Percentiles rank a stretch among this genome's conserved stretches.
Conservation (phyloP, 371 early-diverging fungal genomes). For the Furculomyces boomerangus region DNA sequence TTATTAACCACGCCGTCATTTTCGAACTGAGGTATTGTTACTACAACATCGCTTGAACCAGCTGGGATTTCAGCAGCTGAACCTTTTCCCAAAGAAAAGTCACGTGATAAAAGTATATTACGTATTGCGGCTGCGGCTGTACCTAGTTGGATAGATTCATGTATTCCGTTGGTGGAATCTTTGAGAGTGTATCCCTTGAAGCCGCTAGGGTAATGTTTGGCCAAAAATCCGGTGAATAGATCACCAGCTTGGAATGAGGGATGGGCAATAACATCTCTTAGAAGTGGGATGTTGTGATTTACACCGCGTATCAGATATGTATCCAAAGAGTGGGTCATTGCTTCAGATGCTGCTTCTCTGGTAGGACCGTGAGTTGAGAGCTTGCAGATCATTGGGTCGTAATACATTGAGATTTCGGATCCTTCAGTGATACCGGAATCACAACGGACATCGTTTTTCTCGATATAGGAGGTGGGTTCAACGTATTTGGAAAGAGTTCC, state of each 20-base stretch:
- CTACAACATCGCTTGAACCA: not conserved
- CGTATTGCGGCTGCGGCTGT: constrained; percentile 46
- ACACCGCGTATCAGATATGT: constrained; percentile 80
- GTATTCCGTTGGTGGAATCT: constrained; percentile 20
- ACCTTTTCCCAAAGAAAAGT: not conserved
- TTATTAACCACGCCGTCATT: constrained; percentile 25
- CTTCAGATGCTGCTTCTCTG: constrained; percentile 51
- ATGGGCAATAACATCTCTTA: constrained; percentile 71
- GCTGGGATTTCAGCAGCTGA: not conserved
- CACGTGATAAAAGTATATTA: constrained; percentile 42
- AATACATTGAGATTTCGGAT: constrained; percentile 79
- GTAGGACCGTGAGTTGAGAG: constrained; percentile 71
- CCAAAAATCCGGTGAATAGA: constrained; percentile 75
- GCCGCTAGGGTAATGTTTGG: constrained; percentile 81
- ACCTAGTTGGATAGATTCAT: constrained; percentile 28
- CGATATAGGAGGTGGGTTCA: constrained; percentile 30
- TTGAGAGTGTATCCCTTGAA: constrained; percentile 52
- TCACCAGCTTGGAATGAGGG: constrained; percentile 57
- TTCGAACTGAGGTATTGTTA: constrained; percentile 12
- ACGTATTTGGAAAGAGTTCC: constrained; percentile 63
- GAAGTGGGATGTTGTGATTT: constrained; percentile 85
- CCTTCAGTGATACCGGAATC: constrained; percentile 90
- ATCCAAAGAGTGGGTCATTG: constrained; percentile 72
- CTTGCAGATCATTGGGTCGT: constrained; percentile 97
- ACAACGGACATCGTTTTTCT: constrained; percentile 45